phyloP scores from a whole-genome alignment of 2,329 filamentous ascomycete species.

The Fusarium sp. region DNA sequence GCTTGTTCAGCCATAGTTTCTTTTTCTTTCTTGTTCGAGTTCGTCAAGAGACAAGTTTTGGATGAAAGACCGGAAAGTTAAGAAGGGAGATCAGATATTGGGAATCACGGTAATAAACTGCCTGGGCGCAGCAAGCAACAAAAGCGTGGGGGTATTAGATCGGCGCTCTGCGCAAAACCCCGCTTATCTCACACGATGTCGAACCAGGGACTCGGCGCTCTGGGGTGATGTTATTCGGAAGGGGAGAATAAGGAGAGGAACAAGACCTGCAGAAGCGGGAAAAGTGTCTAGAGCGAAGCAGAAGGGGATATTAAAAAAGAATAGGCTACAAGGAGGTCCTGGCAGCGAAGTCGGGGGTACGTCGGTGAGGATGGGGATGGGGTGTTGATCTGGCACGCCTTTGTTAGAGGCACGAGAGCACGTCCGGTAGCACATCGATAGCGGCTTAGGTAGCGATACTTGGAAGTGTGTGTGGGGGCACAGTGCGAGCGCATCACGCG shows the following conservation, averaged over 20 bases:
- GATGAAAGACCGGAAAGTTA: constrained; percentile 1
- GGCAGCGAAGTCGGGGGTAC: constrained; percentile 39
- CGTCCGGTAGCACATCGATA: constrained; percentile 33
- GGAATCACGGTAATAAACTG: constrained; percentile 29
- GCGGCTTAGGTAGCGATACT: constrained; percentile 35
- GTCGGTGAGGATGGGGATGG: constrained; percentile 29
- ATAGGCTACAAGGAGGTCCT: constrained; percentile 22
- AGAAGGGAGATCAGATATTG: constrained; percentile 12
- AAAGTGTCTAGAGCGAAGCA: constrained; percentile 6
- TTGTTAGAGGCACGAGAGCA: constrained; percentile 43
- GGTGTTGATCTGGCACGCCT: constrained; percentile 26
- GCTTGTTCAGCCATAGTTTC: constrained; percentile 43
- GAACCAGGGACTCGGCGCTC: constrained; percentile 14
- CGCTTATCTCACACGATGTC: constrained; percentile 34
- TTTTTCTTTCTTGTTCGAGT: constrained; percentile 3
- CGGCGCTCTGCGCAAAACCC: constrained; percentile 31
- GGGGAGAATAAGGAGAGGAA: not conserved
- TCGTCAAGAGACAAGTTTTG: constrained; percentile 7
- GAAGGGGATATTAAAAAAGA: constrained; percentile 25
- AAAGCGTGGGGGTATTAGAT: constrained; percentile 26
- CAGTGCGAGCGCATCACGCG: constrained; percentile 36
- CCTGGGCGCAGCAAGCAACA: constrained; percentile 18
- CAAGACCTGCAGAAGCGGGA: constrained; percentile 6
- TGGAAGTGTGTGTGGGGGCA: constrained; percentile 7
- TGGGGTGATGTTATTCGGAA: constrained; percentile 22